Percentiles rank a stretch among this genome's conserved stretches.
These are phyloP conservation scores for Puccinia coronata DNA, from an alignment of 1,284 basidiomycete genomes.

Conservation along the genomic window DNA sequence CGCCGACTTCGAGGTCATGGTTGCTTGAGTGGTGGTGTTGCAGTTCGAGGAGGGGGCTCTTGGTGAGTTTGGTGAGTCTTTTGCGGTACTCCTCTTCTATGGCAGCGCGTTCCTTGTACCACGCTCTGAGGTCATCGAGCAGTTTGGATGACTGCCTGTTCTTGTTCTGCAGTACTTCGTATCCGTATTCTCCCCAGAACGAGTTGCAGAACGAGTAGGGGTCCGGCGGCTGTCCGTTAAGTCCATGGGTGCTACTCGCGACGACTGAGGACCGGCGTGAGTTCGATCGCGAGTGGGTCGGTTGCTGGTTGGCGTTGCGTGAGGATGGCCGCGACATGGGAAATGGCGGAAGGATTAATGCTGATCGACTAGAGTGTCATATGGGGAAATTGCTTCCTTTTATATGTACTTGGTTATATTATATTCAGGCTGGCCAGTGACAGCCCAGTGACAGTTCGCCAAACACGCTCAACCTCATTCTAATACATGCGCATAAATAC, in stretches of 20 bases:
- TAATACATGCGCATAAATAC: too few species aligned
- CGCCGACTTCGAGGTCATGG: constrained; percentile 62
- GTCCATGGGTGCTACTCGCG: not conserved
- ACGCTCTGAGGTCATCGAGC: constrained; percentile 40
- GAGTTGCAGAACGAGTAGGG: constrained; percentile 44
- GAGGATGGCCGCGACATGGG: not conserved
- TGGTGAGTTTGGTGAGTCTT: constrained; percentile 77
- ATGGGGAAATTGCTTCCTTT: too few species aligned
- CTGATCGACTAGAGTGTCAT: too few species aligned
- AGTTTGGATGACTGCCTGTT: constrained; percentile 41
- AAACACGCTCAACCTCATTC: too few species aligned
- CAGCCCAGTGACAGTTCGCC: too few species aligned
- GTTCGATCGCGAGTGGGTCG: constrained; percentile 7
- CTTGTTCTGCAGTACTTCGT: constrained; percentile 39
- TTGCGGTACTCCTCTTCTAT: constrained; percentile 97
- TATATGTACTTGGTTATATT: too few species aligned
- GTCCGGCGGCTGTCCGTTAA: constrained; percentile 1
- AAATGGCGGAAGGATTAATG: too few species aligned
- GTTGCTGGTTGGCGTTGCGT: not conserved
- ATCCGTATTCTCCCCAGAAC: constrained; percentile 40
- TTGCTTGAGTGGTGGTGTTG: too few species aligned
- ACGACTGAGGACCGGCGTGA: not conserved
- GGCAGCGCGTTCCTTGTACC: constrained; percentile 62
- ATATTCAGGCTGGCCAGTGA: too few species aligned
- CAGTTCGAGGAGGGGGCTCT: constrained; percentile 67